Base-by-base conservation (phyloP, 2,329 filamentous ascomycete species). In the Periconia macrospinosa region DNA sequence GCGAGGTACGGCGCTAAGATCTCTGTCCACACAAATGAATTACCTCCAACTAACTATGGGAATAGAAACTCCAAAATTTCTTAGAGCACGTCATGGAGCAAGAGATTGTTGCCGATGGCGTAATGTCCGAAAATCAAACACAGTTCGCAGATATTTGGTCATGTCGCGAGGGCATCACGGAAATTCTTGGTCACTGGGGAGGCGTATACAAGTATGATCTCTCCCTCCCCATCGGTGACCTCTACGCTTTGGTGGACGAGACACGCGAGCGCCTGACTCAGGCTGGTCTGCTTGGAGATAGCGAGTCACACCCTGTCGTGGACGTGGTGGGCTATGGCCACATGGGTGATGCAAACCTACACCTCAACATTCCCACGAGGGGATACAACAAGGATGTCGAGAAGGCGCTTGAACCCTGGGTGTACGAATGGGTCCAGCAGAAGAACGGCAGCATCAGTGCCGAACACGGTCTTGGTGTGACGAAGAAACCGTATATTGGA, bases 151-250 rank as follows among this genome's bases (percentile, higher is more conserved):
- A 88, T 3, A 82, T 99, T 48, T 99, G 94, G 94, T 82, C 85
- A 54, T 97, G 92, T 86, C 86, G 94, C 59, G 94, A 99, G 79
- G 91, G 92, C 62, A 91, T 99, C 63, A 88, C 92, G 0, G 94
- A 99, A 78, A 87, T 88, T 44, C 80, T 95, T 23, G 90, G 90
- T 57, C 92, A 97, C 73, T 91, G 89, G 76, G 95, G 94, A 54
- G 94, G 92, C 43, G 92, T 94, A 9, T 99, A 99, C 83, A 99
- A 99, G 78, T 99, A 99, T 74, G 94, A 99, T 70, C 82, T 99
- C 30, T 97, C 94, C 7, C 96, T 99, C 61, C 94, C 94, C 1
- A 82, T 99, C 27, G 76, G 84, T 13, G 88, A 96, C 62, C 85
- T 99, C 67, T 99, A 99, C 77, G 80, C 84, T 63, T 81, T 99